Percentiles rank a stretch among this genome's conserved stretches.
phyloP scores from a whole-genome alignment of 1,284 basidiomycete genomes.

The Sporisorium scitamineum region DNA sequence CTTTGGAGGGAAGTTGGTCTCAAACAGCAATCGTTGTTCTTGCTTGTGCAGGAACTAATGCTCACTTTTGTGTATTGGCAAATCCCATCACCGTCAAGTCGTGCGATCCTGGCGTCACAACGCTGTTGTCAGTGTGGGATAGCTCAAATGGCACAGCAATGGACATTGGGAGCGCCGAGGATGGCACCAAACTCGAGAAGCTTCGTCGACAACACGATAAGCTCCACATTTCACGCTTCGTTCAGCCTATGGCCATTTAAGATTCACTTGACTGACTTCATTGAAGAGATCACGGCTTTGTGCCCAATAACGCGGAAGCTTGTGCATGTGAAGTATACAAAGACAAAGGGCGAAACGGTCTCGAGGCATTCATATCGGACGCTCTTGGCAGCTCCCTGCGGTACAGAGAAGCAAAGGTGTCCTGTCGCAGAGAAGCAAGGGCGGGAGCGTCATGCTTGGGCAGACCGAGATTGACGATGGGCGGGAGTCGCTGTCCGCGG shows the following conservation, averaged over 20 bases:
- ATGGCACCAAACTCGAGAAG: background rate
- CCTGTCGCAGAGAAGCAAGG: constrained; percentile 1
- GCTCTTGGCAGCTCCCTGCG: constrained; percentile 11
- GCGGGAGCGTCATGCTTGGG: constrained; percentile 14
- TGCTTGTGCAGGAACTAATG: background rate
- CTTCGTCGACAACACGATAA: background rate
- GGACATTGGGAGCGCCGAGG: background rate
- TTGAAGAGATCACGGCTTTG: constrained; percentile 2
- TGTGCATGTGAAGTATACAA: constrained; percentile 31
- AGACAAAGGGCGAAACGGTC: constrained; percentile 30
- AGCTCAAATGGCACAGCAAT: background rate
- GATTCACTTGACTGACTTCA: too few relatives aligned
- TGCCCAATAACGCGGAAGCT: constrained; percentile 4
- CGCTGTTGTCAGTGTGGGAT: background rate
- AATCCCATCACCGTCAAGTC: background rate
- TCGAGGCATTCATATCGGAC: background rate
- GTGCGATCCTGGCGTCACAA: background rate
- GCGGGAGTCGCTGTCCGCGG: constrained; percentile 21
- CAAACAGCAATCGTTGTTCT: background rate
- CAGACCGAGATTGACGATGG: constrained; percentile 24
- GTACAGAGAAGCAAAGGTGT: constrained; percentile 26
- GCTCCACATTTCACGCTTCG: too few relatives aligned
- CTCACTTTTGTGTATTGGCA: too few relatives aligned
- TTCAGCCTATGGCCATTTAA: too few relatives aligned
- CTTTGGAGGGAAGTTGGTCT: background rate